Conservation (phyloP, 2,329 filamentous ascomycete genomes). For the Epicoccum nigrum region DNA sequence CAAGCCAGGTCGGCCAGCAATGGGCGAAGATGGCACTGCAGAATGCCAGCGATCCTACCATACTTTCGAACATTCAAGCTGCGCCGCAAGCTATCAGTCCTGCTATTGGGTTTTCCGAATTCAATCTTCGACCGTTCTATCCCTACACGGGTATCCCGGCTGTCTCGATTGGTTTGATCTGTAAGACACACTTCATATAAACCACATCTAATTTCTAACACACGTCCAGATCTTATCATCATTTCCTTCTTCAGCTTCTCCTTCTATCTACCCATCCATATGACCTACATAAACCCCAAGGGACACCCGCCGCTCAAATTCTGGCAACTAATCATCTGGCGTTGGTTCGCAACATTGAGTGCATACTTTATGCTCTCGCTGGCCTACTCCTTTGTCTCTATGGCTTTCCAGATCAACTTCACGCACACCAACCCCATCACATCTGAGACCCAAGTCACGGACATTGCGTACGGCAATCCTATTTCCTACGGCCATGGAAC, state of each 20-base stretch:
- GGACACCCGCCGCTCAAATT: slow-evolving; percentile 65
- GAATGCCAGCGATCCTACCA: slow-evolving; percentile 49
- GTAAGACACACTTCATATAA: slow-evolving; percentile 21
- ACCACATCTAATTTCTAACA: no score
- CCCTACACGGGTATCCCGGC: slow-evolving; percentile 62
- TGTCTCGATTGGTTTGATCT: slow-evolving; percentile 68
- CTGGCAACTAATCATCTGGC: slow-evolving; percentile 64
- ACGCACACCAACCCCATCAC: slow-evolving; percentile 49
- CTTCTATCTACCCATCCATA: slow-evolving; percentile 69
- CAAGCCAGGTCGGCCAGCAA: slow-evolving; percentile 55
- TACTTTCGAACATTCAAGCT: slow-evolving; percentile 52
- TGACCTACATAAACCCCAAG: slow-evolving; percentile 61
- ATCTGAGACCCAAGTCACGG: slow-evolving; percentile 51
- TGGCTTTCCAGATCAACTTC: slow-evolving; percentile 69
- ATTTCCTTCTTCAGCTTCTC: slow-evolving; percentile 70
- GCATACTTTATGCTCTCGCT: slow-evolving; percentile 68
- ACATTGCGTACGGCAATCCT: slow-evolving; percentile 50
- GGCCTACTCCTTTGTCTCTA: slow-evolving; percentile 66
- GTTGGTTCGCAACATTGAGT: slow-evolving; percentile 60
- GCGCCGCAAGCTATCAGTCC: slow-evolving; percentile 62
- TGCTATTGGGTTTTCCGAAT: slow-evolving; percentile 60
- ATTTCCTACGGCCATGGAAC: slow-evolving; percentile 63
- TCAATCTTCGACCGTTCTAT: slow-evolving; percentile 65
- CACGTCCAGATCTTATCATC: slow-evolving; percentile 64
- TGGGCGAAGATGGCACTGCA: slow-evolving; percentile 53